Evolutionary conservation across 441 rosid species (phyloP).

Genomic region (California macrophylla): DNA sequence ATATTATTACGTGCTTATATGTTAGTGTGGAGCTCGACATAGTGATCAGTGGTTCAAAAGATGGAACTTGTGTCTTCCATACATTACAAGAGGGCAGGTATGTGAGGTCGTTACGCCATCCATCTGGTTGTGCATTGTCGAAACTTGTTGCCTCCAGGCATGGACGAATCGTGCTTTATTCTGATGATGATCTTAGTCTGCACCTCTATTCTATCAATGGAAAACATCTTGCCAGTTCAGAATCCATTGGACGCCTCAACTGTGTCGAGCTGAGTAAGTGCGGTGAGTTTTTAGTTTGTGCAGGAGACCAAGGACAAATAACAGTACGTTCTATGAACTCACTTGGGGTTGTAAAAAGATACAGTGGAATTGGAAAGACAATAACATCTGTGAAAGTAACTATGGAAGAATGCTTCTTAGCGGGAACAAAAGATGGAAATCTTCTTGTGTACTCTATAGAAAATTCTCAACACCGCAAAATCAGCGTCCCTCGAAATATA

Average conservation of each 20-base stretch:
- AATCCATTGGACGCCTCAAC: conserved; percentile 90
- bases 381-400: conserved; percentile 78
- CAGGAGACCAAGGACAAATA: conserved; percentile 95
- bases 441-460: conserved; percentile 92
- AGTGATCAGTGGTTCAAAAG: conserved; percentile 97
- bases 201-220: conserved; percentile 90
- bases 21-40: conserved; percentile 85
- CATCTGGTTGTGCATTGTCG: conserved; percentile 75
- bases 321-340: conserved; percentile 86
- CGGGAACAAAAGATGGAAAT: conserved; percentile 89
- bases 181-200: conserved; percentile 87
- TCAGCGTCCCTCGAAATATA: conserved; percentile 35
- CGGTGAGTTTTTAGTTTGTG: conserved; percentile 86
- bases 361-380: conserved; percentile 69
- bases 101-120: conserved; percentile 78
- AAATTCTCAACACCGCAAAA: conserved; percentile 61
- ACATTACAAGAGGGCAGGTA: conserved; percentile 87
- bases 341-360: conserved; percentile 69
- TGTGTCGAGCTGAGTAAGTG: conserved; percentile 82
- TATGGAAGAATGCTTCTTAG: conserved; percentile 88
- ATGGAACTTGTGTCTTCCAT: conserved; percentile 91
- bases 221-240: conserved; percentile 80
- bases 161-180: conserved; percentile 68
- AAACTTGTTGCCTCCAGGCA: conserved; percentile 84
- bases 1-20: conserved; percentile 78